Conservation (phyloP, 2,329 filamentous ascomycete species). For the Blastomyces silverae region DNA sequence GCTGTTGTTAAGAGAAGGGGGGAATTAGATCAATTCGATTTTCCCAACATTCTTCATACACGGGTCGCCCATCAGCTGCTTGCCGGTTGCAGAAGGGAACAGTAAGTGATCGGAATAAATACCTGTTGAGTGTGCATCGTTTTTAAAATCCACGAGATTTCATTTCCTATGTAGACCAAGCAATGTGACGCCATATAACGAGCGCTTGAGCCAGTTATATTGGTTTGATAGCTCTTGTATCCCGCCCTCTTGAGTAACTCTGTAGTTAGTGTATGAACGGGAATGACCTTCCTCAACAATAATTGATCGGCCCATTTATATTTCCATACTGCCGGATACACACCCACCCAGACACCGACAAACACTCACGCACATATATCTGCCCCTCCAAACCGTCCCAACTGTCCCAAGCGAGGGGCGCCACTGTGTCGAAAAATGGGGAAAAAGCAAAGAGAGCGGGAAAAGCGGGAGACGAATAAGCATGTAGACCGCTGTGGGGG, state of each 20-base stretch:
- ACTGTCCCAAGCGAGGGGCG: conserved; percentile 2
- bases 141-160: neutral
- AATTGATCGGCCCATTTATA: neutral
- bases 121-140: neutral
- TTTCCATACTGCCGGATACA: neutral
- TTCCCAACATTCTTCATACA: neutral
- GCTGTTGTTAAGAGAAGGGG: neutral
- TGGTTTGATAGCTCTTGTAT: neutral
- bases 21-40: neutral
- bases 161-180: neutral
- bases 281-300: conserved; percentile 6
- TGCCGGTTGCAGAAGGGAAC: neutral
- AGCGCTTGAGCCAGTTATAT: neutral
- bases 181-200: neutral
- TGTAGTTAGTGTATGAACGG: neutral
- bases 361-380: neutral
- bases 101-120: neutral
- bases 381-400: neutral
- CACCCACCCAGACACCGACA: neutral
- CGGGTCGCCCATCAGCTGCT: neutral
- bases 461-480: conserved; percentile 1
- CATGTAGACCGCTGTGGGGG: neutral
- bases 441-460: conserved; percentile 13
- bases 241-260: neutral
- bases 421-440: conserved; percentile 9